Evolutionary conservation across 495 filamentous ascomycete species (phyloP), one percentile per base, ranked within the genome.

Genomic region (Rostrohypoxylon terebratum): DNA sequence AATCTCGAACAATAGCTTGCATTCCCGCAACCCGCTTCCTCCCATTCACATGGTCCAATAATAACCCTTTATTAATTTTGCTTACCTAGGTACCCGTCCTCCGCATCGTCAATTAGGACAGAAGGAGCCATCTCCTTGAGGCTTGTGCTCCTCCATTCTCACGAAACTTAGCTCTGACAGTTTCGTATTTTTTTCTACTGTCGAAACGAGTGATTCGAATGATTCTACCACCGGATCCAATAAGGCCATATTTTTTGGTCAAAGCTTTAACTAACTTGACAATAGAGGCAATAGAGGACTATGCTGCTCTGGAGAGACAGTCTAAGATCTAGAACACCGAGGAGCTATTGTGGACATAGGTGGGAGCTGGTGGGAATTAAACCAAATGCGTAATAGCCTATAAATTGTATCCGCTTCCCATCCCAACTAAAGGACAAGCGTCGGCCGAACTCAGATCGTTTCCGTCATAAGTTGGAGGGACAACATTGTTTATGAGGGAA

Each of bases 1-100:
- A 74, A 74, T 70, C 71, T 74, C 54, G 45, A 70, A 70, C 66
- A 58, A 67, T 50, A 45, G 66, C 71, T 74, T 74, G 71, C 71
- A 70, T 67, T 74, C 66, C 71, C 71, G 71, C 71, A 74, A 70
- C 71, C 71, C 71, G 66, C 71, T 70, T 63, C 58, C 57, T 54
- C 62, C 34, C 14, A 69, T 47, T 13, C 55, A 64, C 47, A 68
- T 60, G 65, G 45, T 21, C 66, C 71, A 74, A 74, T 73, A 59
- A 73, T 69, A 73, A 54, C 65, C 61, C 33, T 59, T 57, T 58
- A 57, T 72, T 64, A 57, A 66, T 66, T 28, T 48, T 53, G 38
- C 57, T 36, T 54, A 31, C 55, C 20, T 59, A 62, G 48, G 66
- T 73, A 69, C 66, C 58, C 44, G 62, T 73, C 71, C 58, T 73